Evolutionary conservation across 2,329 filamentous ascomycete genomes (phyloP), one percentile per base, ranked within the genome.

Genomic region (Penicillium griseofulvum): DNA sequence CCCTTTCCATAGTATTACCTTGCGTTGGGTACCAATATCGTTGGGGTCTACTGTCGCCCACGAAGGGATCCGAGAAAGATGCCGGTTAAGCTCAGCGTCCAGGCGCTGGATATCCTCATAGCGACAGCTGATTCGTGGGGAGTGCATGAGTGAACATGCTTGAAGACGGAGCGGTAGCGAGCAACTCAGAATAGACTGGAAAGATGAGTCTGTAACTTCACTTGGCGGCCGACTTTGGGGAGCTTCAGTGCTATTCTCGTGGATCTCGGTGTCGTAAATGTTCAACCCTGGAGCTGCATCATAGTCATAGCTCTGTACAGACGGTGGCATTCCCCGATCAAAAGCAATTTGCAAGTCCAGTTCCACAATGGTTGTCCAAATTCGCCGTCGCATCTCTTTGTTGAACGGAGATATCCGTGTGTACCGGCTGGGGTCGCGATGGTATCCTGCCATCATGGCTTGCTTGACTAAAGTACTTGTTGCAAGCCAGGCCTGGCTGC

Each of bases 331-430:
- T 0, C 83, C 83, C 12, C 76, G 74, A 57, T 84, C 81, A 14
- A 84, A 69, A 1, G 81, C 80, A 0, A 80, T 75, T 60, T 84
- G 81, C 2, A 84, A 65, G 52, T 85, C 82, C 26, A 85, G 68
- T 60, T 85, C 82, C 10, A 81, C 68, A 10, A 84, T 80, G 1
- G 82, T 83, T 2, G 74, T 75, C 83, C 83, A 86, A 3, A 86
- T 69, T 41, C 83, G 75, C 49, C 80, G 75, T 49, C 82, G 77
- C 77, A 77, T 76, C 59, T 78, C 75, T 50, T 71, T 71, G 31
- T 76, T 72, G 54, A 77, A 77, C 1, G 62, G 52, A 0, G 72
- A 74, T 14, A 75, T 71, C 6, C 59, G 67, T 9, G 66, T 63
- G 51, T 70, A 69, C 24, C 65, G 60, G 39, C 61, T 69, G 0